Base-by-base conservation (phyloP, 164 flowering plant species). In the Umbilicus rupestris region DNA sequence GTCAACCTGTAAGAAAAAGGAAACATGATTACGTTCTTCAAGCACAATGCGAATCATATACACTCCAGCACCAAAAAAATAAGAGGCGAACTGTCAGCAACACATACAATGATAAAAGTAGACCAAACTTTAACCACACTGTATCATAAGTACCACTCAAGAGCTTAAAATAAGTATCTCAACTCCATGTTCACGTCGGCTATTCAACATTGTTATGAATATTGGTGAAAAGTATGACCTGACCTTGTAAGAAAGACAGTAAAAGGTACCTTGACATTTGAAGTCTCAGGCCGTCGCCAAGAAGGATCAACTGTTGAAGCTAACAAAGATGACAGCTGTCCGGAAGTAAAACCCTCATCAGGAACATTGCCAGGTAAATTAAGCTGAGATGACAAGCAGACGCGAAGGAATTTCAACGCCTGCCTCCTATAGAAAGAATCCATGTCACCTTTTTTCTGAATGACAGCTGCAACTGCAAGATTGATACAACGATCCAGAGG, bases 401-500 rank as follows among this genome's bases (percentile, higher is more conserved):
- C 96, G 71, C 87, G 88, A 62, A 95, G 89, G 66, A 95, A 88
- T 65, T 83, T 92, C 37, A 92, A 74, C 62, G 98, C 99, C 73
- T 95, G 97, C 76, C 86, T 90, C 66, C 96, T 72, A 64, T 92
- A 90, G 76, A 90, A 95, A 19, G 80, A 66, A 68, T 92, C 99
- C 76, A 88, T 78, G 44, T 77, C 74, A 68, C 76, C 72, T 72
- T 44, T 81, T 69, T 77, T 88, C 46, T 86, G 79, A 83, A 82
- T 83, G 44, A 92, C 91, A 66, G 94, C 87, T 39, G 89, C 80
- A 45, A 90, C 88, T 73, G 97, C 99, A 77, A 90, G 83, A 70
- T 91, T 85, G 65, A 95, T 87, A 75, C 86, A 95, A 66, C 97
- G 92, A 80, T 95, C 99, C 60, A 95, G 65, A 63, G 99, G 97